Base-by-base conservation (phyloP, 352 stramenopile species). In the Phytophthora meadii region DNA sequence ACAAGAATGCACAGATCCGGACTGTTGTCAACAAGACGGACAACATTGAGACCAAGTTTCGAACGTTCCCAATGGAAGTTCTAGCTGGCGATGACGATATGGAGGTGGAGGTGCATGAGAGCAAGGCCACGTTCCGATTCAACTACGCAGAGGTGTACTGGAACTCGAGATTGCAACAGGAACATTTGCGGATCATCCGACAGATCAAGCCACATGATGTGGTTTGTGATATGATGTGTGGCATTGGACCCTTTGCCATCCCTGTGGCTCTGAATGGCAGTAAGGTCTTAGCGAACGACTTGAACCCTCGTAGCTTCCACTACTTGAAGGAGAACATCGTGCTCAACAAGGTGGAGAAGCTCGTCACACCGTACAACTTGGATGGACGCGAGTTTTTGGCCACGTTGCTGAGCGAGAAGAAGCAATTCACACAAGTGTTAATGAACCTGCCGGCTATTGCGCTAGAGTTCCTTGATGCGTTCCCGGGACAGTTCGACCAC, bases 1-100 rank as follows among this genome's bases (percentile, higher is more conserved):
- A 99, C 75, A 99, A 99, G 81, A 98, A 99, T 72, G 78, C 82
- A 12, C 71, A 84, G 53, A 97, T 99, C 52, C 82, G 87, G 47
- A 99, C 96, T 30, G 97, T 99, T 6, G 97, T 99, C 24, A 99
- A 99, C 84, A 99, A 99, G 76, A 88, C 94, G 46, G 95, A 96
- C 42, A 97, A 87, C 52, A 99, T 99, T 58, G 86, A 98, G 72
- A 96, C 84, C 52, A 77, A 93, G 59, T 99, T 97, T 76, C 82
- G 97, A 15, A 99, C 97, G 5, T 99, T 99, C 79, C 92, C 90
- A 0, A 98, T 99, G 93, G 96, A 99, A 77, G 81, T 99, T 8
- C 75, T 99, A 22, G 95, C 92, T 3, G 90, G 89, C 11, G 90
- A 97, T 3, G 70, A 89, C 56, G 73, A 94, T 61, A 74, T 95